Base-by-base conservation (phyloP, 2,329 filamentous ascomycete genomes). In the Fusarium newnesense region DNA sequence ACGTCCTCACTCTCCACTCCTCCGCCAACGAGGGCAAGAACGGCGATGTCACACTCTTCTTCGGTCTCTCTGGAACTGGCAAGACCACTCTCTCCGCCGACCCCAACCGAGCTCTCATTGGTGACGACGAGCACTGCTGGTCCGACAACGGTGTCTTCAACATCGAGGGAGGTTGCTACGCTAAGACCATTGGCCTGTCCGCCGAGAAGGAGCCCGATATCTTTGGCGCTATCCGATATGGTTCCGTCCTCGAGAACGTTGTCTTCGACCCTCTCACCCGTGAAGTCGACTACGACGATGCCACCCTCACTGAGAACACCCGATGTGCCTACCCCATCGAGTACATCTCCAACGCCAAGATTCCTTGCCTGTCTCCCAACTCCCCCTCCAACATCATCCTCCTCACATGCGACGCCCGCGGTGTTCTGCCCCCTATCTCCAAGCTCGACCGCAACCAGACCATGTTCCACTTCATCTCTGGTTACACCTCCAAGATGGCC, bases 381-480 rank as follows among this genome's bases (percentile, higher is more conserved):
- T 95, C 98, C 88, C 96, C 96, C 77, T 92, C 89, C 84, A 99
- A 99, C 91, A 98, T 99, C 85, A 94, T 99, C 81, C 93, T 99
- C 78, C 92, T 99, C 78, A 99, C 96, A 72, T 99, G 96, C 87
- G 96, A 99, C 80, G 96, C 96, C 69, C 94, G 96, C 77, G 96
- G 96, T 87, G 96, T 99, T 56, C 91, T 99, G 64, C 96, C 96
- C 64, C 96, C 96, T 54, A 98, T 99, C 86, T 98, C 95, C 80
- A 98, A 98, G 89, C 93, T 99, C 82, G 91, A 93, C 88, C 90
- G 93, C 75, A 91, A 94, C 80, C 96, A 98, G 87, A 97, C 95
- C 84, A 98, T 99, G 96, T 99, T 98, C 92, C 96, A 99, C 90
- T 99, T 99, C 91, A 99, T 99, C 86, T 97, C 94, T 24, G 96